Base-by-base conservation (phyloP, 75 land plant genomes). In the Pinus tabuliformis region DNA sequence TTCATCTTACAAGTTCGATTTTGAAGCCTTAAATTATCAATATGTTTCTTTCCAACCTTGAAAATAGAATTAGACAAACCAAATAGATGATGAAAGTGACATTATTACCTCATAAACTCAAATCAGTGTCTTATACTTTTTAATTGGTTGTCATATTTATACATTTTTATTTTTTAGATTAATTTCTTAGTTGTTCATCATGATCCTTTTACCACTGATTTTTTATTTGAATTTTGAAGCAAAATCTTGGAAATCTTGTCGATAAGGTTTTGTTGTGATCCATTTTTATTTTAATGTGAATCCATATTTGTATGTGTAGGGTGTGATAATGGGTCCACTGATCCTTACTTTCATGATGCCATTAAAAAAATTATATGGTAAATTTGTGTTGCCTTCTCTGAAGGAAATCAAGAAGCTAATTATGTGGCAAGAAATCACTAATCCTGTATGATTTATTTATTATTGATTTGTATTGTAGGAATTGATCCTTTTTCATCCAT, bases 251-350 rank as follows among this genome's bases (percentile, higher is more conserved):
- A 54, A 73, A 52, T 14, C 77, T 3, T 62, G 26, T 75, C 28
- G 15, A 33, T 1, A 60, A 58, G 59, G 39, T 24, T 75, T 28
- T 24, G 11, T 75, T 13, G 15, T 75, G 71, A 16, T 75, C 12
- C 28, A 28, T 21, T 5, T 21, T 26, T n/a, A 63, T 24, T 77
- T 57, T 58, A 33, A 54, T 57, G 6, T 60, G 76, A n/a, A n/a
- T 61, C 37, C 36, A 8, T 66, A 18, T 37, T 33, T 66, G 11
- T 17, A 66, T 66, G 17, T 66, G 79, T 66, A 96, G 99, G 99
- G 99, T 66, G 97, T 91, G 28, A 92, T 96, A n/a, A 91, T 96
- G 97, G 99, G 99, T 9, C 99, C 99, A 22, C 79, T 96, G 78
- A 80, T 96, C 17, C 84, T 95, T 75, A 94, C 99, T 6, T 86